These are phyloP conservation scores for Leptosphaerulina australis DNA, from an alignment of 2,329 filamentous ascomycete species.

Conservation along the genomic window DNA sequence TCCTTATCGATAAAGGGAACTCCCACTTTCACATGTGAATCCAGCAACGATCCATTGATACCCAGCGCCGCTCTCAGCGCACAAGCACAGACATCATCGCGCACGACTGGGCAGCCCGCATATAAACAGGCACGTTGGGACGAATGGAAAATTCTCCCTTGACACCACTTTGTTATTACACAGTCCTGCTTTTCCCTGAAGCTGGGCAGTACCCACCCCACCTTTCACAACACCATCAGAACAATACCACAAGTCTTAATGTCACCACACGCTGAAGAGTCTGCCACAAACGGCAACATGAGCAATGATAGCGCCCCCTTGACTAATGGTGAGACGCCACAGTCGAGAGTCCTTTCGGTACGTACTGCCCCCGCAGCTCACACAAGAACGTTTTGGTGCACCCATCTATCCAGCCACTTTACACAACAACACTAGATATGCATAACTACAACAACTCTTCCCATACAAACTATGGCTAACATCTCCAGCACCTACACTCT, in stretches of 20 bases:
- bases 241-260: constrained; percentile 22
- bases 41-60: constrained; percentile 19
- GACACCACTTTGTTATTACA: constrained; percentile 19
- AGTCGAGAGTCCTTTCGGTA: constrained; percentile 50
- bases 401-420: constrained; percentile 18
- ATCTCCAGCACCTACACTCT: constrained; percentile 73
- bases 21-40: constrained; percentile 34
- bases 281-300: constrained; percentile 43
- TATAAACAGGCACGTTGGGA: constrained; percentile 34
- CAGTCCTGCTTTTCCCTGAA: constrained; percentile 16
- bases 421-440: constrained; percentile 3
- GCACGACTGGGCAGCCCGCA: constrained; percentile 22
- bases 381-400: constrained; percentile 8
- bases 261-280: constrained; percentile 45
- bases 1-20: constrained; percentile 29
- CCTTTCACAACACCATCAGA: constrained; percentile 15
- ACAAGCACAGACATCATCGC: constrained; percentile 28
- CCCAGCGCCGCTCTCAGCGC: constrained; percentile 34
- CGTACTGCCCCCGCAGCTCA: constrained; percentile 23
- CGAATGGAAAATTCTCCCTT: constrained; percentile 16
- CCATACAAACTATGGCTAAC: constrained; percentile 21
- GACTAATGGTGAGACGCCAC: constrained; percentile 50
- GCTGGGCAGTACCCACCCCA: constrained; percentile 12
- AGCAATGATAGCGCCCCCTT: constrained; percentile 37
- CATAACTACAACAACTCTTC: not conserved